Base-by-base conservation (phyloP, 129 eudicot species). In the Apium graveolens region DNA sequence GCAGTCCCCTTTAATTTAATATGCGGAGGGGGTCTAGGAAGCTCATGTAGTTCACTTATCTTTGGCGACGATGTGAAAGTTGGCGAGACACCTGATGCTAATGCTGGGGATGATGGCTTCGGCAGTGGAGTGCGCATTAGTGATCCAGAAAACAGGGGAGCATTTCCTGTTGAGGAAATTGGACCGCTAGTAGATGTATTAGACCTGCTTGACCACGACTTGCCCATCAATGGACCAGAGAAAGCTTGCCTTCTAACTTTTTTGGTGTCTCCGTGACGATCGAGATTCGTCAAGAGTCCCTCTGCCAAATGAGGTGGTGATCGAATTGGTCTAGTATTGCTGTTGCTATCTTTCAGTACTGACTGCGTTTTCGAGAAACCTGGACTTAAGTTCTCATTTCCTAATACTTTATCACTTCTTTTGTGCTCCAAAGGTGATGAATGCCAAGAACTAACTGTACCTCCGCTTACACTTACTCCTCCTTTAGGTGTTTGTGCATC, bases 31-130 rank as follows among this genome's bases (percentile, higher is more conserved):
- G 98, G 98, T 60, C 93, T 90, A 8, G 98, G 98, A 78, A 93
- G 98, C 83, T 91, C 97, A 72, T 93, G 98, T 77, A 93, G 98
- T 80, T 93, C 97, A 27, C 90, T 93, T 63, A 91, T 91, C 79
- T 66, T 85, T 55, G 97, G 98, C 42, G 87, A 85, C 2, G 92
- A 89, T 34, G 70, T 79, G 78, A 87, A 76, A 46, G 81, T 82
- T 80, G 83, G 81, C 43, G 90, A 66, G 68, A 81, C 69, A 48
- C 65, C 73, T 70, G 89, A 74, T 78, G 86, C 83, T 55, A 75
- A 48, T 70, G 82, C 85, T 20, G 87, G 83, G 26, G 91, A 29
- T 41, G 92, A 35, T 24, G 94, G 93, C 75, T 73, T 82, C 45
- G 86, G 87, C 81, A 82, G 46, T 69, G 92, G 82, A 43, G 79